Base-by-base conservation (phyloP, 176 grass and related monocot genomes). In the Carex pumila region DNA sequence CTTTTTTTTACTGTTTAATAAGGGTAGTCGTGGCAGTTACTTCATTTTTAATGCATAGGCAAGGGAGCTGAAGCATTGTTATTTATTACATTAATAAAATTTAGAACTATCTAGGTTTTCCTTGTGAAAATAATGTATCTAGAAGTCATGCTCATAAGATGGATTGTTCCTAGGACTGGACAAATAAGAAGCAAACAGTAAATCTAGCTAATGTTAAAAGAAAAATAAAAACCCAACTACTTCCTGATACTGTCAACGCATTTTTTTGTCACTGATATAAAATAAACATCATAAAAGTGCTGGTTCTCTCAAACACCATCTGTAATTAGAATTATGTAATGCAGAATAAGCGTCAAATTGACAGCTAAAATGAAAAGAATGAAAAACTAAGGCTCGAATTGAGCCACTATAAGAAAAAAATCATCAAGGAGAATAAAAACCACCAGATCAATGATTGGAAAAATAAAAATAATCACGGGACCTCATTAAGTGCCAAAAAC, bases 1-100 rank as follows among this genome's bases (percentile, higher is more conserved):
- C 25, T 56, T 74, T 85, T 67, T 77, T 65, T 84, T 75, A 84
- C 52, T 74, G 67, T 32, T 41, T 71, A 1, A 53, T 57, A 73
- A 74, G 64, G 19, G 54, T 10, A 39, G 32, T 13, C 10, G 49
- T 17, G 31, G 25, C 14, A 29, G 31, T 75, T 59, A 14, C 21
- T 61, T 61, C 49, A 45, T 81, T 63, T 45, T 64, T 61, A 64
- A 22, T 81, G 22, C 19, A 36, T 7, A 15, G 6, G 13, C 54
- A 45, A 63, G 11, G 21, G 31, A 63, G 18, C 34, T 45, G 61
- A 14, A 29, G 58, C 32, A 43, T 65, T 81, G 59, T 49, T 62
- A 47, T 49, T 47, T 22, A 21, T 65, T 65, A 15, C 56, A 21
- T 34, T 18, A 81, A 81, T 81, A 81, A 63, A 49, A 49, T 63